These are phyloP conservation scores for Arabis hirsuta DNA, from an alignment of 345 rosid genomes.

Conservation along the genomic window DNA sequence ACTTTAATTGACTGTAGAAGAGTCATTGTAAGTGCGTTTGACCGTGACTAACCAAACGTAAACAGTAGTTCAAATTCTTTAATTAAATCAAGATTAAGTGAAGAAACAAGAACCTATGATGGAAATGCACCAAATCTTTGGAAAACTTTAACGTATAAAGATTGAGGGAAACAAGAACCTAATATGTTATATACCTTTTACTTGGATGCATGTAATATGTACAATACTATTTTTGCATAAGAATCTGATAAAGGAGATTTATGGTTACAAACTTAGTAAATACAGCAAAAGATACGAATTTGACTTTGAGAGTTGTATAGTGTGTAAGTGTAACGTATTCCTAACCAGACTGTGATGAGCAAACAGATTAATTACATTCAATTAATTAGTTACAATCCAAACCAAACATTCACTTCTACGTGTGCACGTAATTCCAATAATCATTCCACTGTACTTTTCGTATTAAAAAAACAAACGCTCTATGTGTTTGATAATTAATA, in stretches of 20 bases:
- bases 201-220: not conserved
- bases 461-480: not conserved
- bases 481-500: conserved; percentile 5
- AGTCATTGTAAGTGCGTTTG: conserved; percentile 41
- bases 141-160: conserved; percentile 6
- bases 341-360: conserved; percentile 32
- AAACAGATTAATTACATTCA: conserved; percentile 1
- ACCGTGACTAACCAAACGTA: conserved; percentile 30
- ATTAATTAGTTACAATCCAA: not conserved
- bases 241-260: not conserved
- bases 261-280: not conserved
- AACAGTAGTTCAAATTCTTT: not conserved
- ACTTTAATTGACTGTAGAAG: conserved; percentile 37
- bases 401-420: conserved; percentile 33
- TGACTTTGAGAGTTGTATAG: conserved; percentile 28
- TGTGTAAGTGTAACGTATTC: conserved; percentile 33
- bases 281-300: conserved; percentile 30
- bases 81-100: not conserved
- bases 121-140: conserved; percentile 39
- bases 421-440: conserved; percentile 44
- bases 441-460: conserved; percentile 12
- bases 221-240: not conserved
- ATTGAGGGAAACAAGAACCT: too few relatives aligned
- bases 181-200: not conserved
- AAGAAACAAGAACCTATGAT: conserved; percentile 2